phyloP scores from a whole-genome alignment of 1,139 yeast genomes.

The Geotrichum histeridarum region DNA sequence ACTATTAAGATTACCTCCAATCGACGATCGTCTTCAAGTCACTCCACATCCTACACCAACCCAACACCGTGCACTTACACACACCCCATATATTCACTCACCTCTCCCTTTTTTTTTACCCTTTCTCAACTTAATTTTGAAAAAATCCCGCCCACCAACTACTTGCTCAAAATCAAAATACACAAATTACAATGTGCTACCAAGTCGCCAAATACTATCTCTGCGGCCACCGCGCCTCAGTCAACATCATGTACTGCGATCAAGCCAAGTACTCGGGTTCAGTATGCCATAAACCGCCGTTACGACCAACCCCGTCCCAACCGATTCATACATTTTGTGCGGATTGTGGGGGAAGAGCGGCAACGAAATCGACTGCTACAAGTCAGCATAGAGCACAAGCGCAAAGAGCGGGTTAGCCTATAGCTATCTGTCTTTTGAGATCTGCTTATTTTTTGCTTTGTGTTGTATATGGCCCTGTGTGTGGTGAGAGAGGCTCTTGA shows the following conservation, averaged over 20 bases:
- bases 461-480: too few relatives aligned
- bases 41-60: too few relatives aligned
- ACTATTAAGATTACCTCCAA: too few relatives aligned
- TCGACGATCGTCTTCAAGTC: too few relatives aligned
- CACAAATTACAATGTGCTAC: conserved; percentile 20
- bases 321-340: conserved; percentile 14
- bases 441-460: background rate
- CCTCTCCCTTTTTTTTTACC: too few relatives aligned
- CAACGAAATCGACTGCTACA: background rate
- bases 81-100: too few relatives aligned
- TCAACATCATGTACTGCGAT: conserved; percentile 18
- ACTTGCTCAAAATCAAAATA: background rate
- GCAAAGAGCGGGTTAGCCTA: background rate
- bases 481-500: background rate
- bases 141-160: background rate
- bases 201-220: conserved; percentile 16
- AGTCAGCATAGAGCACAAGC: too few relatives aligned
- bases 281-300: conserved; percentile 17
- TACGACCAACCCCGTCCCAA: conserved; percentile 16
- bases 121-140: too few relatives aligned
- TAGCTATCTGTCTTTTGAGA: background rate
- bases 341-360: background rate
- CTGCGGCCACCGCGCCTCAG: conserved; percentile 19
- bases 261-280: conserved; percentile 16
- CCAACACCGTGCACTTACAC: too few relatives aligned